Evolutionary conservation across 257 asterid genomes (phyloP), one percentile per base, ranked within the genome.

Genomic region (Jacaranda copaia): DNA sequence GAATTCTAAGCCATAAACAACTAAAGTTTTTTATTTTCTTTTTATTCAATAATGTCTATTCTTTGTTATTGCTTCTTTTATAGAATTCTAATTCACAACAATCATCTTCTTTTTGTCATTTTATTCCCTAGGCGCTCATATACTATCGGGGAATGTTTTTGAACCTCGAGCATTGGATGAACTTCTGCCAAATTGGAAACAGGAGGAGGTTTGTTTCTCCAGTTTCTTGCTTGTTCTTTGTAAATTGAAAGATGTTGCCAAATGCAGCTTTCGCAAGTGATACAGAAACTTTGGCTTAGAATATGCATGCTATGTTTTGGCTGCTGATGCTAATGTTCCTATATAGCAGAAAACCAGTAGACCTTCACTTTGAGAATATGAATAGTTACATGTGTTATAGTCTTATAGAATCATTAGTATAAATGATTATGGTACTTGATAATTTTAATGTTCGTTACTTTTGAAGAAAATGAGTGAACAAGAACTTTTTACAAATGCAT

Each of bases 131-230:
- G 99, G 99, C 83, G 97, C 96, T 85, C 99, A 96, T 88, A 85
- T 96, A 75, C 60, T 96, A 82, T 96, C 99, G 2, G 99, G 99
- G 48, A 96, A 96, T 78, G 97, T 96, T 82, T 96, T 93, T 70
- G 98, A 96, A 88, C 92, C 97, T 35, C 92, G 97, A 65, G 96
- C 97, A 15, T 79, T 96, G 87, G 89, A 96, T 82, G 98, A 96
- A 85, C 99, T 96, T 84, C 79, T 96, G 58, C 99, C 99, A 4
- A 86, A 74, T 8, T 96, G 99, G 99, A 96, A 87, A 74, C 79
- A 86, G 75, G 96, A 91, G 77, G 90, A 93, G 94, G 99, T 91
- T 81, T 68, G 67, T 77, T 70, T 82, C 74, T 78, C 20, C 56
- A 57, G 15, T 72, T 72, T 72, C 10, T 4, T 73, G 20, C 80